phyloP scores from a whole-genome alignment of 164 flowering plant genomes.

The Tinospora cordifolia region DNA sequence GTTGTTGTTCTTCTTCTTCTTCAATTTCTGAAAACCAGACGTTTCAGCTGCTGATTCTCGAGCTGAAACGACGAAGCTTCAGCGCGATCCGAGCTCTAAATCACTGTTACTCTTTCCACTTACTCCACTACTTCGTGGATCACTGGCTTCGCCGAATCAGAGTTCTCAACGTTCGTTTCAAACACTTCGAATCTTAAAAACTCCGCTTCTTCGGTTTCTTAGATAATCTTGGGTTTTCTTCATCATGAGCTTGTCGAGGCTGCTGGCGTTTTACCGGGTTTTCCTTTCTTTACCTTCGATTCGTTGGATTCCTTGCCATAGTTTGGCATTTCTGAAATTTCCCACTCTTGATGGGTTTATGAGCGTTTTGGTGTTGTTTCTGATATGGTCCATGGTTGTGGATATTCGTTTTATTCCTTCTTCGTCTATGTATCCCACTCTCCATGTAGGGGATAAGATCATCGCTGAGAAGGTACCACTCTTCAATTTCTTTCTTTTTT shows the following conservation, averaged over 20 bases:
- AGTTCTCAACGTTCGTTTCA: slow-evolving; percentile 15
- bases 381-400: slow-evolving; percentile 26
- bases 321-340: slow-evolving; percentile 31
- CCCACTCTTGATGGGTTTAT: slow-evolving; percentile 27
- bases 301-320: slow-evolving; percentile 40
- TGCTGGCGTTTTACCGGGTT: slow-evolving; percentile 17
- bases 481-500: not conserved
- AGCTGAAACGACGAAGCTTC: slow-evolving; percentile 8
- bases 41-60: slow-evolving; percentile 14
- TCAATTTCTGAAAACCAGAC: slow-evolving; percentile 7
- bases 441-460: slow-evolving; percentile 32
- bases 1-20: not conserved
- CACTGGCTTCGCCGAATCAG: slow-evolving; percentile 19
- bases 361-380: slow-evolving; percentile 23
- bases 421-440: slow-evolving; percentile 45
- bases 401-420: slow-evolving; percentile 41
- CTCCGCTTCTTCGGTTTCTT: not conserved
- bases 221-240: not conserved
- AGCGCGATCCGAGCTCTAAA: not conserved
- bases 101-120: slow-evolving; percentile 9
- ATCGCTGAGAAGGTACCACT: slow-evolving; percentile 20
- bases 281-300: slow-evolving; percentile 13
- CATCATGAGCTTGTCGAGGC: slow-evolving; percentile 32
- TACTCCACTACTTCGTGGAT: slow-evolving; percentile 6
- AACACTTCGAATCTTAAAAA: slow-evolving; percentile 19